Base-by-base conservation (phyloP, 805 yeast genomes). In the Starmerella geochares region DNA sequence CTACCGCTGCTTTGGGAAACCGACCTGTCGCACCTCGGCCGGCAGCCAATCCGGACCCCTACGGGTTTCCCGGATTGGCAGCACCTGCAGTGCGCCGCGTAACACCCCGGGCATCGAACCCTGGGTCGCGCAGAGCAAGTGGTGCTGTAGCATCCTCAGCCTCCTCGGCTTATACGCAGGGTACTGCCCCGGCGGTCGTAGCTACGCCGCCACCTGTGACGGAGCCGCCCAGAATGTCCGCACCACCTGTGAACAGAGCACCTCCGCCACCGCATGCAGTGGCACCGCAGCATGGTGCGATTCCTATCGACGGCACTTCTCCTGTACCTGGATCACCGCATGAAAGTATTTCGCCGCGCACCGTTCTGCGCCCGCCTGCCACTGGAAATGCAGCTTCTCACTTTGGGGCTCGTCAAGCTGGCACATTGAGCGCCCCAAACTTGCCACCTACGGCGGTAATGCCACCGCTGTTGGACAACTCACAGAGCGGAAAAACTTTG, bases 21-120 rank as follows among this genome's bases (percentile, higher is more conserved):
- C 41, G 28, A 23, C 25, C 41, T 23, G 16, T 37, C 9, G 41
- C 42, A 6, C 29, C 42, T 6, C 42, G 42, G 28, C 42, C 42
- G 9, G 31, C 29, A 8, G 16, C 53, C 23, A 53, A 55, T 25
- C 54, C 57, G 8, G 58, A 56, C 21, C 60, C 60, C n/a, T 57
- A 53, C 37, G 60, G 60, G 27, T 56, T 57, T 48, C 58, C 58
- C 1, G 59, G 48, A 4, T 28, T 50, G 27, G 32, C 20, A 7
- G 32, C 40, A 2, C 41, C 29, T 2, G 40, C 21, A 24, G 31
- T 24, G 9, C 46, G 41, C 16, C 37, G 46, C 7, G 27, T 20
- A 14, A 16, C 27, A 4, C 5, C 37, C 3, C 25, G 46, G 20
- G 10, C 37, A 7, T 20, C 36, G 14, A 28, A 25, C 11, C 20